Percentiles rank a stretch among this genome's conserved stretches.
phyloP scores from a whole-genome alignment of 768 basidiomycete species.

The Pleurotus eryngii region DNA sequence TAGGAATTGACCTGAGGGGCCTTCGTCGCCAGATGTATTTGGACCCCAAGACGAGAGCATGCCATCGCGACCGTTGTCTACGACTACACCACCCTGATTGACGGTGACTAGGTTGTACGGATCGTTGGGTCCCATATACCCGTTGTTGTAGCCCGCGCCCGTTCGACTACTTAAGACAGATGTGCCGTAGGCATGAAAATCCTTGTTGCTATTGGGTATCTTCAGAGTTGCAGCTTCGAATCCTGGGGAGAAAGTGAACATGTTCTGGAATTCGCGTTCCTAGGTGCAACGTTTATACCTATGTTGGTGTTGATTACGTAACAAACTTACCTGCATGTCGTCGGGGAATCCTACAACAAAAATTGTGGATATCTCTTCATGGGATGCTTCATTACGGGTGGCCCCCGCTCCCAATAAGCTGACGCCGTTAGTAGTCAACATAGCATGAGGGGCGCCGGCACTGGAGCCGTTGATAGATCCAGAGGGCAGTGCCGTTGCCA shows the following conservation, averaged over 20 bases:
- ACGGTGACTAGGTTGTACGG: conserved; percentile 83
- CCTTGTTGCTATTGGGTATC: conserved; percentile 81
- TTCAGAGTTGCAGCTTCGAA: conserved; percentile 98
- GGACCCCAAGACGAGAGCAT: conserved; percentile 68
- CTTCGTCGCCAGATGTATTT: conserved; percentile 27
- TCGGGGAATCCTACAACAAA: conserved; percentile 99
- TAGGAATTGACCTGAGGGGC: conserved; percentile 23
- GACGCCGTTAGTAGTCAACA: conserved; percentile 18
- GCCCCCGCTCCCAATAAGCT: conserved; percentile 19
- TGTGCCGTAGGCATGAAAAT: conserved; percentile 69
- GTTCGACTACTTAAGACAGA: conserved; percentile 21
- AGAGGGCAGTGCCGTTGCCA: conserved; percentile 38
- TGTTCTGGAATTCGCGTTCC: conserved; percentile 99
- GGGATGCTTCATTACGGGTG: conserved; percentile 26
- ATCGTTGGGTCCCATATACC: conserved; percentile 59
- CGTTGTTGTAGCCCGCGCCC: conserved; percentile 29
- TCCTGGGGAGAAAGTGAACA: conserved; percentile 95
- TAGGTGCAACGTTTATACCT: conserved; percentile 29
- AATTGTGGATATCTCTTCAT: conserved; percentile 93
- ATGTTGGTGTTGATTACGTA: conserved; percentile 2
- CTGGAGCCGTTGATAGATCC: conserved; percentile 16
- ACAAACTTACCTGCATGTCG: conserved; percentile 82
- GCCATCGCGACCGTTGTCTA: conserved; percentile 74
- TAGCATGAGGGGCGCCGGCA: conserved; percentile 22
- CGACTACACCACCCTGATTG: conserved; percentile 80